phyloP scores from a whole-genome alignment of 2,329 filamentous ascomycete genomes.

The Ophiostoma piceae region DNA sequence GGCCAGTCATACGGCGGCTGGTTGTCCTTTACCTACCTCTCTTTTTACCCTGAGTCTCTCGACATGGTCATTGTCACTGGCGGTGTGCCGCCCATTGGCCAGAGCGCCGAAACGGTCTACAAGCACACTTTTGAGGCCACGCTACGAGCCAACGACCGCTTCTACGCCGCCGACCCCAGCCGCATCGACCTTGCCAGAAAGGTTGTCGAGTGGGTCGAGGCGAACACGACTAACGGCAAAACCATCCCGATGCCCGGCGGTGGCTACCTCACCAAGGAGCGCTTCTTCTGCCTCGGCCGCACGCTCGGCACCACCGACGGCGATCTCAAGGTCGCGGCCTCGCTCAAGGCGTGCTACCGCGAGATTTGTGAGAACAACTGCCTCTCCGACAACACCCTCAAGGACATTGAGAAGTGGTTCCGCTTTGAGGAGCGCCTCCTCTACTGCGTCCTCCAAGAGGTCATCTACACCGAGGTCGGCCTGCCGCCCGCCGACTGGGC shows the following conservation, averaged over 20 bases:
- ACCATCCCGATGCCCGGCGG: conserved; percentile 16
- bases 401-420: conserved; percentile 23
- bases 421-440: conserved; percentile 28
- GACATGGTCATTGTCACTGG: conserved; percentile 61
- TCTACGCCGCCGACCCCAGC: conserved; percentile 61
- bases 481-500: conserved; percentile 23
- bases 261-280: conserved; percentile 22
- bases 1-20: conserved; percentile 73
- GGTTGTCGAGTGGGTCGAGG: conserved; percentile 14
- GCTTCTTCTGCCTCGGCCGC: conserved; percentile 28
- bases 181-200: conserved; percentile 43
- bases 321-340: background rate
- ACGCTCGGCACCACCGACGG: conserved; percentile 25
- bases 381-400: background rate
- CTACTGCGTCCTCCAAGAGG: conserved; percentile 29
- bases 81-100: conserved; percentile 60
- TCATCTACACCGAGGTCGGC: conserved; percentile 26
- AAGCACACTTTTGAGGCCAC: conserved; percentile 53
- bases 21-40: conserved; percentile 65
- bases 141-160: conserved; percentile 54
- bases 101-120: conserved; percentile 58
- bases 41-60: conserved; percentile 56
- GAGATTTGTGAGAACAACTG: background rate
- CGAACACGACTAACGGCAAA: background rate
- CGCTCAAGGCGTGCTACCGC: background rate